Evolutionary conservation across 1,139 yeast genomes (phyloP).

Genomic region (Debaryomyces fabryi): DNA sequence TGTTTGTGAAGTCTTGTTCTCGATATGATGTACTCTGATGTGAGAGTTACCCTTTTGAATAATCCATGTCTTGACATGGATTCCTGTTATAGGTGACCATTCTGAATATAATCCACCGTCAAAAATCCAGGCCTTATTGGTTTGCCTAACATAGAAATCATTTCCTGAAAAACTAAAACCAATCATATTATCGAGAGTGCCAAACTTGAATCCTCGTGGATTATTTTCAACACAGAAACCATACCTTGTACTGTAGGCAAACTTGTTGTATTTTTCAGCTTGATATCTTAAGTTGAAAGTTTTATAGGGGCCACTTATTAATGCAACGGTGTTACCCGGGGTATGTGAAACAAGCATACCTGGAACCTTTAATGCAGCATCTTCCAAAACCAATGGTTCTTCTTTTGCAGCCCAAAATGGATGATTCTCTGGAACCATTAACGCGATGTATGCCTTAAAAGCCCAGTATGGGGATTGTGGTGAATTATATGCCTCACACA

Average conservation of each 20-base stretch:
- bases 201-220: conserved; percentile 16
- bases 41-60: conserved; percentile 23
- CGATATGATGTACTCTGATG: conserved; percentile 23
- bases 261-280: conserved; percentile 29
- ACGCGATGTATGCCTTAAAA: conserved; percentile 24
- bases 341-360: conserved; percentile 25
- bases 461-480: conserved; percentile 34
- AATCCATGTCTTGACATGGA: conserved; percentile 25
- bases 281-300: conserved; percentile 18
- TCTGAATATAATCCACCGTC: conserved; percentile 19
- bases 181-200: conserved; percentile 23
- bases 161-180: conserved; percentile 15
- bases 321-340: conserved; percentile 23
- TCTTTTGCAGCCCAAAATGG: conserved; percentile 20
- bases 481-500: conserved; percentile 30
- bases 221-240: conserved; percentile 27
- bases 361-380: conserved; percentile 8
- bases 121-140: conserved; percentile 11
- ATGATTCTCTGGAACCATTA: conserved; percentile 16
- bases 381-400: conserved; percentile 11
- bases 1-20: conserved; percentile 13
- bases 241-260: conserved; percentile 30
- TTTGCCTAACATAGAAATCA: conserved; percentile 14
- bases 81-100: conserved; percentile 25
- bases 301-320: conserved; percentile 29